A percentile compares a stretch with the other conserved stretches of the same genome.
Conservation (phyloP, 176 grass and related monocot genomes). For the Triticum monococcum region DNA sequence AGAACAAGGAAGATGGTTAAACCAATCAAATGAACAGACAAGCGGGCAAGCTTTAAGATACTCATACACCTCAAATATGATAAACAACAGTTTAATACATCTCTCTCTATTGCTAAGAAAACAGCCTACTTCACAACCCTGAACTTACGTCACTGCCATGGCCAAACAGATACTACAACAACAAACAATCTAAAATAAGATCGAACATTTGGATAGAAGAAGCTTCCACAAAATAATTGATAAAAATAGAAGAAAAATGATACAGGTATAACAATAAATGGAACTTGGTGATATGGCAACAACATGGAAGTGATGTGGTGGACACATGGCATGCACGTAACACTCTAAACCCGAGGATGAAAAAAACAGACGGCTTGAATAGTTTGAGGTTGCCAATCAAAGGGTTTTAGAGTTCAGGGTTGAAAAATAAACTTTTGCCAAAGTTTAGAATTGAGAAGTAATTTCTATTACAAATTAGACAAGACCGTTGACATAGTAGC, state of each 20-base stretch:
- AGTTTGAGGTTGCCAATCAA: not conserved
- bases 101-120: too few relatives aligned
- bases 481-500: not conserved
- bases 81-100: not conserved
- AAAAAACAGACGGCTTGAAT: too few relatives aligned
- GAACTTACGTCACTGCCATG: not conserved
- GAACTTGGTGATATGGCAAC: not conserved
- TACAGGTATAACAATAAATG: not conserved
- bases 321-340: not conserved
- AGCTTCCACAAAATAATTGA: not conserved
- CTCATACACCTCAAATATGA: not conserved
- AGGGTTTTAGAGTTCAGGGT: not conserved
- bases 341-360: not conserved
- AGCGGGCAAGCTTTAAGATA: not conserved
- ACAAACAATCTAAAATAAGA: not conserved
- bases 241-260: not conserved
- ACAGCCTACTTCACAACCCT: not conserved
- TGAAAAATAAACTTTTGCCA: not conserved
- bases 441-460: not conserved
- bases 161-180: not conserved
- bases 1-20: conserved; percentile 13
- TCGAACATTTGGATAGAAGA: not conserved
- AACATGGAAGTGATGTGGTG: not conserved
- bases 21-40: not conserved
- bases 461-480: not conserved